Conservation (phyloP, 805 yeast species). For the Metschnikowia santaceciliae region DNA sequence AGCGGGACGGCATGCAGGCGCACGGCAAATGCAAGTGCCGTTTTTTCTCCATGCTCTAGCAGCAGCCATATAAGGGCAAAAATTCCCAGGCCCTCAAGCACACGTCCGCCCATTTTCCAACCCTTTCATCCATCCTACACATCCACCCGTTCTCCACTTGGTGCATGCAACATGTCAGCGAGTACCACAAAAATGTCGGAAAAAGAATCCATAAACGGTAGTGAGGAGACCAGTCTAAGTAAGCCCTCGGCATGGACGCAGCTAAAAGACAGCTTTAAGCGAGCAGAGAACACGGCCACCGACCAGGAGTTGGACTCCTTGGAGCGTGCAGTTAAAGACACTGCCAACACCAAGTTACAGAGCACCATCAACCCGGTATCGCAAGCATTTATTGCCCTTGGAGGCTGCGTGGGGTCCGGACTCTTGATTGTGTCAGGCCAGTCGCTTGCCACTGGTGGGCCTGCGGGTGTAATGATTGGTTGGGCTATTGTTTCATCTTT, state of each 20-base stretch:
- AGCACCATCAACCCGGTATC: constrained; percentile 16
- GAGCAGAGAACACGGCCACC: constrained; percentile 5
- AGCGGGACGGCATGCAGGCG: constrained; percentile 3
- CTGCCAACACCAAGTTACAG: constrained; percentile 11
- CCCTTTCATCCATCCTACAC: neutral
- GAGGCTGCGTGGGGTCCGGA: constrained; percentile 43
- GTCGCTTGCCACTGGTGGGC: constrained; percentile 35
- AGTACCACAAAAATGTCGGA: constrained; percentile 4
- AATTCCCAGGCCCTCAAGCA: neutral
- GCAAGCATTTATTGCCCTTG: constrained; percentile 34
- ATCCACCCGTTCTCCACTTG: constrained; percentile 1
- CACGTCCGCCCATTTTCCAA: neutral
- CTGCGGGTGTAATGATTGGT: constrained; percentile 34
- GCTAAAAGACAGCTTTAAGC: constrained; percentile 14
- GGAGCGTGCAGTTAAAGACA: constrained; percentile 14
- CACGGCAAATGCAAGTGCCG: constrained; percentile 12
- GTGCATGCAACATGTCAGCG: constrained; percentile 5
- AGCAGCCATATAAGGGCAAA: neutral
- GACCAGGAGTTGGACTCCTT: constrained; percentile 10
- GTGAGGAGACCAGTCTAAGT: neutral
- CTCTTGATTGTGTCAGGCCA: constrained; percentile 38
- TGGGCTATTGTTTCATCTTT: constrained; percentile 40
- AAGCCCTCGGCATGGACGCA: constrained; percentile 11
- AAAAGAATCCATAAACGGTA: constrained; percentile 4
- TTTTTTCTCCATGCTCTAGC: neutral